Conservation (phyloP, 108 stramenopile species). For the Schizochytrium sp. region DNA sequence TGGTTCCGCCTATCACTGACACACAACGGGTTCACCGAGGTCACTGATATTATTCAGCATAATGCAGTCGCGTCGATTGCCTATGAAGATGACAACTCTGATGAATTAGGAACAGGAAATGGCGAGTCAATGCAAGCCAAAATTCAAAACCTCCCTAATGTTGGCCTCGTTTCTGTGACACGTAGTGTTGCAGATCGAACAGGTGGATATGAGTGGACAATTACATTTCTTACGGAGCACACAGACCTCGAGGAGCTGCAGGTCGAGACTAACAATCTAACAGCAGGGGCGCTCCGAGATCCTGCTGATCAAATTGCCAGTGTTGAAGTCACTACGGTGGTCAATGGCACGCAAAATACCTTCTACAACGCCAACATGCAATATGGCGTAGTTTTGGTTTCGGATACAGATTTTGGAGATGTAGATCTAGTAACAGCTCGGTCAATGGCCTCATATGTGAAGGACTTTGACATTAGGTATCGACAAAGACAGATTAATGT, state of each 20-base stretch:
- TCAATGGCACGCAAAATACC: constrained; percentile 30
- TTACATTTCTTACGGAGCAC: constrained; percentile 54
- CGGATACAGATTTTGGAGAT: constrained; percentile 12
- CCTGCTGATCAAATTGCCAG: constrained; percentile 26
- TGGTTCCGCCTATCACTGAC: constrained; percentile 25
- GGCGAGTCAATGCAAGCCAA: constrained; percentile 61
- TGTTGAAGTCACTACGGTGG: not conserved
- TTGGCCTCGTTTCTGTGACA: constrained; percentile 49
- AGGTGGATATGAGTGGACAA: constrained; percentile 53
- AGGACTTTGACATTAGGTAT: constrained; percentile 14
- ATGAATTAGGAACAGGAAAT: not conserved
- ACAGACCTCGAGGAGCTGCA: constrained; percentile 5
- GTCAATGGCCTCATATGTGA: not conserved
- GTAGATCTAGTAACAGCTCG: not conserved
- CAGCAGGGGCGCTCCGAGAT: constrained; percentile 11
- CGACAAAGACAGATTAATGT: constrained; percentile 48
- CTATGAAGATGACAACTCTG: not conserved
- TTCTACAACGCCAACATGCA: constrained; percentile 58
- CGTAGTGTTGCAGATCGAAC: not conserved
- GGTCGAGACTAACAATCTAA: not conserved
- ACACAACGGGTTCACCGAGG: constrained; percentile 29
- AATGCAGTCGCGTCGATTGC: constrained; percentile 14
- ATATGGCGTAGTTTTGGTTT: not conserved
- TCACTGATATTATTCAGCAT: not conserved
- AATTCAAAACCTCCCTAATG: not conserved